phyloP scores from a whole-genome alignment of 2,329 filamentous ascomycete species.

The Macroventuria anomochaeta region DNA sequence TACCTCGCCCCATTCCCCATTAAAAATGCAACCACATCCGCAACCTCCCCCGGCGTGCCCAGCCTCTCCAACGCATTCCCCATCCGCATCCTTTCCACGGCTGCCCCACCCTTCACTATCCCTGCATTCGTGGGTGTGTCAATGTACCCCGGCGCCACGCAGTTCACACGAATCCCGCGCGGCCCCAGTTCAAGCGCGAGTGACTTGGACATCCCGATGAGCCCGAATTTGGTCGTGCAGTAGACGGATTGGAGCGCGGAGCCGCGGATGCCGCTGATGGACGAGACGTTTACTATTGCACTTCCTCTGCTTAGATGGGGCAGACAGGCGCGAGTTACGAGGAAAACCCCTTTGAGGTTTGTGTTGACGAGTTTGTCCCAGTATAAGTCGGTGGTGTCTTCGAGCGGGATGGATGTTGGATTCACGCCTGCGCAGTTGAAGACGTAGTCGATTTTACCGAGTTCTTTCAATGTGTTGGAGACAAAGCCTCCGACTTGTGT shows the following conservation, averaged over 20 bases:
- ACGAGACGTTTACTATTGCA: constrained; percentile 40
- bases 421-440: constrained; percentile 60
- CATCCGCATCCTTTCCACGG: constrained; percentile 48
- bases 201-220: constrained; percentile 45
- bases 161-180: constrained; percentile 39
- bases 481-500: constrained; percentile 54
- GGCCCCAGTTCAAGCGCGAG: constrained; percentile 44
- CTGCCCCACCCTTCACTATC: constrained; percentile 57
- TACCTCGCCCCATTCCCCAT: constrained; percentile 55
- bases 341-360: constrained; percentile 56
- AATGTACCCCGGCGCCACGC: constrained; percentile 51
- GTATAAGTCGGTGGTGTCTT: constrained; percentile 54
- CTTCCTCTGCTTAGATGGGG: constrained; percentile 42
- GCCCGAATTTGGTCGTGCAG: constrained; percentile 45
- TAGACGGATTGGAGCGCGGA: constrained; percentile 41
- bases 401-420: constrained; percentile 52
- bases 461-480: constrained; percentile 41
- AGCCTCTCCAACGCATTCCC: constrained; percentile 53
- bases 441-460: constrained; percentile 50
- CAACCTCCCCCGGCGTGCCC: constrained; percentile 57
- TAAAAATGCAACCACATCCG: constrained; percentile 59
- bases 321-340: constrained; percentile 52
- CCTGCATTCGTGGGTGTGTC: constrained; percentile 58
- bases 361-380: constrained; percentile 55
- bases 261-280: constrained; percentile 35